Base-by-base conservation (phyloP, 768 basidiomycete genomes). In the Vararia minispora region DNA sequence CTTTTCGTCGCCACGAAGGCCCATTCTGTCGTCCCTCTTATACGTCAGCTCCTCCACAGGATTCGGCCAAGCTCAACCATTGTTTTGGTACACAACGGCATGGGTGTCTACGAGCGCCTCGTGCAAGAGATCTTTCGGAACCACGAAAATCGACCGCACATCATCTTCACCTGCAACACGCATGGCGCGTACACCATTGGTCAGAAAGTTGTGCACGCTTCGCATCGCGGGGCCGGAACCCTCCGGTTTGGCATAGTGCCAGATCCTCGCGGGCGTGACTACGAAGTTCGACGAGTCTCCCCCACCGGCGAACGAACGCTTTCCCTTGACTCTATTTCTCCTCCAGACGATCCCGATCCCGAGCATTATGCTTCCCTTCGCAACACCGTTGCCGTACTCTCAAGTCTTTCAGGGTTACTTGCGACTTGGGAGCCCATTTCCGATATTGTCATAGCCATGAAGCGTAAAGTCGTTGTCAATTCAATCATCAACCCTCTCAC, bases 11-110 rank as follows among this genome's bases (percentile, higher is more conserved):
- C 86, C 28, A 74, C 84, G 38, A 94, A 92, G 56, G 81, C 87
- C 1, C 68, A 76, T 12, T 63, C 69, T 7, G 83, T 82, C 4
- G 35, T 79, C 3, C 52, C 56, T 3, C 75, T 81, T 4, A 47
- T 99, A 25, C 56, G 58, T 13, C 52, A 57, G 0, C 70, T 97
- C 39, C 58, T 70, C 13, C 74, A 72, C 10, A 73, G 89, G 13
- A 59, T 97, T 14, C 64, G 69, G 4, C 54, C 68, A 0, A 57
- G 70, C 35, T 83, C 80, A 30, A 94, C 91, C 25, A 77, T 98
- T 46, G 85, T 94, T 2, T 71, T 99, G n/a, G 59, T 97, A 37
- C 87, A 94, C 52, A 94, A 94, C 54, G 94, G 94, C 18, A 85
- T 95, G 78, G 94, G 90, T 9, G 62, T 92, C 7, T 86, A 89